These are phyloP conservation scores for Cucurbitaria berberidis DNA, from an alignment of 2,329 filamentous ascomycete genomes.

Conservation along the genomic window DNA sequence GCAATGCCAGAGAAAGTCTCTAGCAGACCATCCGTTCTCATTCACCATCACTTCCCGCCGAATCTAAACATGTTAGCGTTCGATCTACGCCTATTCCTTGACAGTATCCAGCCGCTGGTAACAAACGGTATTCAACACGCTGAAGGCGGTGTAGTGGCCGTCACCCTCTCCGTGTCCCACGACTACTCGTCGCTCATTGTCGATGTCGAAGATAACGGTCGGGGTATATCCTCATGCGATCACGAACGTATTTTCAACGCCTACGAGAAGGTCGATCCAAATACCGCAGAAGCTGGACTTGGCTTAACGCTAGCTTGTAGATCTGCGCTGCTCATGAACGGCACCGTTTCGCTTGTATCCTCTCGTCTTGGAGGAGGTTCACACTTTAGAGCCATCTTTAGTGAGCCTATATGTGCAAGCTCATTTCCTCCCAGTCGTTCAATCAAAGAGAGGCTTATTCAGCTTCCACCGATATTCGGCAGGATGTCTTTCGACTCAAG, in stretches of 20 bases:
- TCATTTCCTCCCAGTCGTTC: constrained; percentile 20
- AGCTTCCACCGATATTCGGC: constrained; percentile 17
- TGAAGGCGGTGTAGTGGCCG: constrained; percentile 44
- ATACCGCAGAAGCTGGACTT: constrained; percentile 51
- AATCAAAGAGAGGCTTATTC: constrained; percentile 6
- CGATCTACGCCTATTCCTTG: constrained; percentile 51
- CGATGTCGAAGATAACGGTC: constrained; percentile 54
- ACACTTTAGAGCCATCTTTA: constrained; percentile 49
- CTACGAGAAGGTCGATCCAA: constrained; percentile 51
- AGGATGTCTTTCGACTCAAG: constrained; percentile 14
- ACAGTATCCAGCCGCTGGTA: constrained; percentile 52
- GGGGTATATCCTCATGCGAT: constrained; percentile 47
- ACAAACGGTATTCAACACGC: constrained; percentile 54
- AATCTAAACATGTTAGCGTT: constrained; percentile 41
- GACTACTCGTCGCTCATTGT: constrained; percentile 43
- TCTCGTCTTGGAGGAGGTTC: constrained; percentile 49
- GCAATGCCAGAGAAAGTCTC: constrained; percentile 39
- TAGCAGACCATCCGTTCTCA: constrained; percentile 38
- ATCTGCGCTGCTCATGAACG: constrained; percentile 51
- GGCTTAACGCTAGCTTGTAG: constrained; percentile 54
- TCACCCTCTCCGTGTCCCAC: constrained; percentile 40
- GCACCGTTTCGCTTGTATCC: constrained; percentile 47
- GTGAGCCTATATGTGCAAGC: constrained; percentile 31
- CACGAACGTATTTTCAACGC: constrained; percentile 52
- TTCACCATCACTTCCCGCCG: constrained; percentile 40